Conservation (phyloP, 2,329 filamentous ascomycete species). For the Tolypocladium album region DNA sequence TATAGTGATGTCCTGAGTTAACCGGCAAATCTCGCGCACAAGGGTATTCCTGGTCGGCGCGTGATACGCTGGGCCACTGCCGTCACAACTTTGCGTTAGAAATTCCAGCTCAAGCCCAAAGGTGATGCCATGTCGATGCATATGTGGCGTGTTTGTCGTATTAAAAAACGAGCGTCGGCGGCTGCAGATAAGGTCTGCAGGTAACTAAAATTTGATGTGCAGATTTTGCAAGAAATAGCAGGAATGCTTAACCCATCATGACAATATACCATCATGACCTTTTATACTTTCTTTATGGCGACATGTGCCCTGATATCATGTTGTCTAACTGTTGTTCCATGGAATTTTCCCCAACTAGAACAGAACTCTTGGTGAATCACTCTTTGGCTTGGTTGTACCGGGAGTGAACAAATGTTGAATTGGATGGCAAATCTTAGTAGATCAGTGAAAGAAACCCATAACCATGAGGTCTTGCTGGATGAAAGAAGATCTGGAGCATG, state of each 20-base stretch:
- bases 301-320: neutral
- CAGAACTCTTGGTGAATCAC: neutral
- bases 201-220: no score
- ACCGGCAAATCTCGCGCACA: neutral
- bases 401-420: neutral
- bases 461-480: no score
- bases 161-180: no score
- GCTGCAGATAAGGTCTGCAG: no score
- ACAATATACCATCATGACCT: neutral
- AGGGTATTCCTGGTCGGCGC: neutral
- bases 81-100: slow-evolving; percentile 1
- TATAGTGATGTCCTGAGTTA: neutral
- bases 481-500: no score
- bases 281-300: neutral
- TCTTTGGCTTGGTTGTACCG: neutral
- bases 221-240: no score
- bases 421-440: no score
- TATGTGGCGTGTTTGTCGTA: neutral
- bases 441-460: no score
- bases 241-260: neutral
- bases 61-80: neutral
- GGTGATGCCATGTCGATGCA: neutral
- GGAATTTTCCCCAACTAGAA: neutral
- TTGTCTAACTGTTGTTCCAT: neutral
- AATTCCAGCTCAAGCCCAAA: slow-evolving; percentile 15